Evolutionary conservation across 306 rosid genomes (phyloP).

Genomic region (Cicer judaicum): DNA sequence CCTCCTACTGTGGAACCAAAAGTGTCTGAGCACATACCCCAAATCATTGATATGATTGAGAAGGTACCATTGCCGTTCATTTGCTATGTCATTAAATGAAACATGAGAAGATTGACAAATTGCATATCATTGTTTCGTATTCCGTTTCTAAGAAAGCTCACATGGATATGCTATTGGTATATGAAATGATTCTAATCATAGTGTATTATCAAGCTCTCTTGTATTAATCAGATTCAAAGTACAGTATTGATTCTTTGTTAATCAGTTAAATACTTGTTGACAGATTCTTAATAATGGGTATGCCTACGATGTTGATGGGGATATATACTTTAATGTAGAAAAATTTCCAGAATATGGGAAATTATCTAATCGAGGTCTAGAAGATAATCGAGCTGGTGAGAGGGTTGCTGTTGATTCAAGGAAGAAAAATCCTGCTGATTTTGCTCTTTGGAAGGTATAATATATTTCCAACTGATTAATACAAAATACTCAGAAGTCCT

Average conservation of each 20-base stretch:
- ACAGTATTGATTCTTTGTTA: slow-evolving; percentile 33
- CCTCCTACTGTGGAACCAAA: slow-evolving; percentile 88
- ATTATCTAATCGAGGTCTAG: slow-evolving; percentile 79
- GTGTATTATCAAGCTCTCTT: slow-evolving; percentile 25
- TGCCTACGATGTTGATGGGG: slow-evolving; percentile 86
- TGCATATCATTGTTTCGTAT: slow-evolving; percentile 25
- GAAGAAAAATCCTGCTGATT: slow-evolving; percentile 95
- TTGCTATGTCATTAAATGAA: slow-evolving; percentile 5
- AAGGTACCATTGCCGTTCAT: slow-evolving; percentile 57
- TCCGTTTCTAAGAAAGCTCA: slow-evolving; percentile 34
- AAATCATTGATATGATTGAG: slow-evolving; percentile 84
- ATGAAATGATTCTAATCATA: slow-evolving; percentile 29
- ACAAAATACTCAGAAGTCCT: slow-evolving; percentile 13
- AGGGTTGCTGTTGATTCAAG: slow-evolving; percentile 91
- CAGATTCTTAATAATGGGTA: slow-evolving; percentile 90
- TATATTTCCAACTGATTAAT: slow-evolving; percentile 27
- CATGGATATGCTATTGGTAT: slow-evolving; percentile 19
- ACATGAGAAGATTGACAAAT: slow-evolving; percentile 11
- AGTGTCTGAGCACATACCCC: slow-evolving; percentile 92
- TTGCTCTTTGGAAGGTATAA: slow-evolving; percentile 95
- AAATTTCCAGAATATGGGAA: slow-evolving; percentile 86
- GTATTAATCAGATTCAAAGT: slow-evolving; percentile 33
- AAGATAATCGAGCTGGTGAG: slow-evolving; percentile 98
- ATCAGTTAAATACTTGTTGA: slow-evolving; percentile 48
- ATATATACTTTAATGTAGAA: slow-evolving; percentile 82